A percentile compares a stretch with the other conserved stretches of the same genome.
phyloP scores from a whole-genome alignment of 768 basidiomycete genomes.

The Tylopilus subfusipes region DNA sequence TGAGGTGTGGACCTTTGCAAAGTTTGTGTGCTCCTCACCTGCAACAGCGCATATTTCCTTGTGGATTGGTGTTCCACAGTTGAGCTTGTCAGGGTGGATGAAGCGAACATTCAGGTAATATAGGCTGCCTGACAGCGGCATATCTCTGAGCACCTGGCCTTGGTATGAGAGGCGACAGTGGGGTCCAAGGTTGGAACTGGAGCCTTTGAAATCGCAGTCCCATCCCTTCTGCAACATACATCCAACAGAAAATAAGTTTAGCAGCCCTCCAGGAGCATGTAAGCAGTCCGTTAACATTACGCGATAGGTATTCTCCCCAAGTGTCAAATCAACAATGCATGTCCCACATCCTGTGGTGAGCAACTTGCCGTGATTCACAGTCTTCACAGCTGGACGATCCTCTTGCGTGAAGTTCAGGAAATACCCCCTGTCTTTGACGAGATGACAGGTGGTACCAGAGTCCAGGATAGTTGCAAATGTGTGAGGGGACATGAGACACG shows the following conservation, averaged over 20 bases:
- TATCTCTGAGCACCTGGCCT: neutral
- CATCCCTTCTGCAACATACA: neutral
- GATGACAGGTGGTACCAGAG: neutral
- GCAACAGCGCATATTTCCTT: neutral
- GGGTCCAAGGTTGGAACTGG: fast-evolving
- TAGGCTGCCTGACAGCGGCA: neutral
- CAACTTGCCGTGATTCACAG: neutral
- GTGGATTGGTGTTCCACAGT: too few relatives aligned
- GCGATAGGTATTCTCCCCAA: neutral
- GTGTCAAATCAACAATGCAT: neutral
- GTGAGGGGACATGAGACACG: too few relatives aligned
- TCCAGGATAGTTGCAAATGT: neutral
- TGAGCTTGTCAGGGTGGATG: neutral
- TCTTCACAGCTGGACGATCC: neutral
- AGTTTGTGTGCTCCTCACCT: too few relatives aligned
- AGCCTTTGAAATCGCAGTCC: neutral
- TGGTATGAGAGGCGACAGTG: neutral
- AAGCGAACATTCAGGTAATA: neutral
- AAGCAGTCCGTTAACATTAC: neutral
- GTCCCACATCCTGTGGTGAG: neutral
- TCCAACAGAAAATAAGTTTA: neutral
- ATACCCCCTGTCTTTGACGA: neutral
- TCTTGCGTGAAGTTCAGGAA: neutral
- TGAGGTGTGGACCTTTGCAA: fast-evolving
- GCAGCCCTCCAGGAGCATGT: neutral